Percentiles rank a stretch among this genome's conserved stretches.
Conservation (phyloP, 805 yeast species). For the Saccharomycopsis guyanensis region DNA sequence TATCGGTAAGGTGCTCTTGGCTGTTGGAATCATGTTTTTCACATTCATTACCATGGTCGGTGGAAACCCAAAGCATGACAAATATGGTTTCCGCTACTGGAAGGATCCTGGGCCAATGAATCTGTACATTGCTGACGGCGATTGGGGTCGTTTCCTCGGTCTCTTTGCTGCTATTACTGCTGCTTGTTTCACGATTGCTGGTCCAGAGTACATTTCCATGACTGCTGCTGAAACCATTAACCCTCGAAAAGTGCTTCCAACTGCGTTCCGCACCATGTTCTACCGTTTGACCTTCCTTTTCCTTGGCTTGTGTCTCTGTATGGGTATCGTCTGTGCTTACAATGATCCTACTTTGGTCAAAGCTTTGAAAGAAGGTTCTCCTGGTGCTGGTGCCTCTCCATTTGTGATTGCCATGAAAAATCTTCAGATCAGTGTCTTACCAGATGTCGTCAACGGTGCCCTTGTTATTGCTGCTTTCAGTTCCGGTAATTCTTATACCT, state of each 20-base stretch:
- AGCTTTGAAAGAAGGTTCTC: slow-evolving; percentile 52
- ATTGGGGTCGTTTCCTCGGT: slow-evolving; percentile 61
- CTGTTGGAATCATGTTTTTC: slow-evolving; percentile 66
- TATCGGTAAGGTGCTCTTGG: slow-evolving; percentile 63
- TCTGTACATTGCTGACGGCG: slow-evolving; percentile 45
- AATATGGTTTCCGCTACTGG: slow-evolving; percentile 54
- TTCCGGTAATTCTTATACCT: slow-evolving; percentile 78
- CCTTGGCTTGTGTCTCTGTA: slow-evolving; percentile 66
- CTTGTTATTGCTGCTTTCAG: slow-evolving; percentile 70
- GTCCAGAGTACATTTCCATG: slow-evolving; percentile 82
- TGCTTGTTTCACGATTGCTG: slow-evolving; percentile 76
- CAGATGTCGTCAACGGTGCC: slow-evolving; percentile 72
- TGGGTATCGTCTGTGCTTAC: slow-evolving; percentile 68
- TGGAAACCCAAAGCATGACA: slow-evolving; percentile 69
- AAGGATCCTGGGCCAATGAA: slow-evolving; percentile 50
- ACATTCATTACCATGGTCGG: slow-evolving; percentile 82
- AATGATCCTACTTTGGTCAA: slow-evolving; percentile 53
- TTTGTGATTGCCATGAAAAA: slow-evolving; percentile 77
- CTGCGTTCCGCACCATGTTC: slow-evolving; percentile 70
- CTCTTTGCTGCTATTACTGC: slow-evolving; percentile 59
- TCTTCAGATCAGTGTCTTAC: slow-evolving; percentile 57
- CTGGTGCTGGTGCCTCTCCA: slow-evolving; percentile 77
- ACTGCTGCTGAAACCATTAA: slow-evolving; percentile 74
- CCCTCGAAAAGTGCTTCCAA: slow-evolving; percentile 68
- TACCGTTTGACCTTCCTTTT: slow-evolving; percentile 60